These are phyloP conservation scores for Fusarium annulatum DNA, from an alignment of 2,329 filamentous ascomycete species.

Conservation along the genomic window DNA sequence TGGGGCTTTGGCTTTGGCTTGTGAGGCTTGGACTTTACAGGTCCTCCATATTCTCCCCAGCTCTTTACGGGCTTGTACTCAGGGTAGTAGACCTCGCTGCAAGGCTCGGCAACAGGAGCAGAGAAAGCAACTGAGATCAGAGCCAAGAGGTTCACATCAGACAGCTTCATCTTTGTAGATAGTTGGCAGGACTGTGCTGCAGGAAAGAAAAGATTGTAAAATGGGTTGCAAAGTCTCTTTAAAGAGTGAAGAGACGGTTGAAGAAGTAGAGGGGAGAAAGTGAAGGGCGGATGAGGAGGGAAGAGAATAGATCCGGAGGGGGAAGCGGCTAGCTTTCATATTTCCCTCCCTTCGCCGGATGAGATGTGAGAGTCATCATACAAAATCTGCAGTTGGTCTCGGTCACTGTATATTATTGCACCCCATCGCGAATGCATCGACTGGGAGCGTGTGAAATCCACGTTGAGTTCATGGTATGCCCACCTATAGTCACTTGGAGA, in stretches of 20 bases:
- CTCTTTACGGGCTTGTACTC: conserved; percentile 1
- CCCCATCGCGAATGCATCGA: not conserved
- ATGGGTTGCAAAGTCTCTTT: not conserved
- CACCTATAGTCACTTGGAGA: too few species aligned
- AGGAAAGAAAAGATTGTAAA: not conserved
- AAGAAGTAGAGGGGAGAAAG: not conserved
- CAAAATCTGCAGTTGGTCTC: too few species aligned
- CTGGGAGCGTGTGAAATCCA: not conserved
- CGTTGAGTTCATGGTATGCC: not conserved
- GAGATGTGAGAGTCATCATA: too few species aligned
- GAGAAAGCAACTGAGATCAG: conserved; percentile 10
- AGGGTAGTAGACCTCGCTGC: not conserved
- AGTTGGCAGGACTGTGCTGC: not conserved
- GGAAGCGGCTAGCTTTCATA: not conserved
- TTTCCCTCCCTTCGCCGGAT: too few species aligned
- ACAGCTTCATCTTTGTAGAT: conserved; percentile 20
- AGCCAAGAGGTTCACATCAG: conserved; percentile 4
- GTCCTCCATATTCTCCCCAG: not conserved
- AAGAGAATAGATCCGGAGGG: not conserved
- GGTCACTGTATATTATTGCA: not conserved
- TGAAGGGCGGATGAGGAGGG: not conserved
- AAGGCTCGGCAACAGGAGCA: conserved; percentile 2
- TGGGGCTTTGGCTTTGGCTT: not conserved
- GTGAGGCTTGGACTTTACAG: not conserved
- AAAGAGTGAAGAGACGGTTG: conserved; percentile 1